Percentiles rank a stretch among this genome's conserved stretches.
phyloP scores from a whole-genome alignment of 2,329 filamentous ascomycete genomes.

The Fusarium nisikadoi region DNA sequence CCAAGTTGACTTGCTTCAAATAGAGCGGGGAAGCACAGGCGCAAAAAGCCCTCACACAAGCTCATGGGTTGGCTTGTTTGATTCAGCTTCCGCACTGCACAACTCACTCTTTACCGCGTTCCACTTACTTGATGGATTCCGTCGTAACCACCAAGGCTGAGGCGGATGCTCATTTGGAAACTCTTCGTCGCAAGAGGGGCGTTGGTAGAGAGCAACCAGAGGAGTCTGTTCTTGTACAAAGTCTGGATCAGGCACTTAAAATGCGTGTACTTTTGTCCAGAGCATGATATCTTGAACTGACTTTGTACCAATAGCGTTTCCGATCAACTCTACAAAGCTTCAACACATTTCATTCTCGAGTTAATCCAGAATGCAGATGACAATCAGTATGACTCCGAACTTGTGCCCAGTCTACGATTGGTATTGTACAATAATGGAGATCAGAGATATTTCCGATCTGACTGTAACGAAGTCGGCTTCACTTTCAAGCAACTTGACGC shows the following conservation, averaged over 20 bases:
- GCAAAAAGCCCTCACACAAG: background rate
- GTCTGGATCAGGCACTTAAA: background rate
- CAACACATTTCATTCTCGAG: background rate
- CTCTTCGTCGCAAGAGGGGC: background rate
- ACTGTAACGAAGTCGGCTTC: background rate
- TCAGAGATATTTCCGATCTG: background rate
- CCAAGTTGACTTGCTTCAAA: background rate
- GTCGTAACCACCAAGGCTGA: background rate
- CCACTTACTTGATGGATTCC: background rate
- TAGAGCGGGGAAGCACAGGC: background rate
- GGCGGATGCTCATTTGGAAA: background rate
- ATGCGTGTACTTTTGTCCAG: background rate
- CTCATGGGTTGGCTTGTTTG: background rate
- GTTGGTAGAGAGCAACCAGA: background rate
- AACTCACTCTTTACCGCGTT: background rate
- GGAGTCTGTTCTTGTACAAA: background rate
- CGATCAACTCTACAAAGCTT: background rate
- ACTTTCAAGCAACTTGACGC: background rate
- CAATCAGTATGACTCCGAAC: background rate
- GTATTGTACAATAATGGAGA: background rate
- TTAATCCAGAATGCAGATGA: background rate
- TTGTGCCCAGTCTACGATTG: background rate
- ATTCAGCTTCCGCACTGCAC: background rate
- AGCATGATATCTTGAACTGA: background rate
- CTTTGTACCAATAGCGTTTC: background rate